Percentiles rank a stretch among this genome's conserved stretches.
Conservation (phyloP, 805 yeast genomes). For the Saccharomycopsis synnaedendra region DNA sequence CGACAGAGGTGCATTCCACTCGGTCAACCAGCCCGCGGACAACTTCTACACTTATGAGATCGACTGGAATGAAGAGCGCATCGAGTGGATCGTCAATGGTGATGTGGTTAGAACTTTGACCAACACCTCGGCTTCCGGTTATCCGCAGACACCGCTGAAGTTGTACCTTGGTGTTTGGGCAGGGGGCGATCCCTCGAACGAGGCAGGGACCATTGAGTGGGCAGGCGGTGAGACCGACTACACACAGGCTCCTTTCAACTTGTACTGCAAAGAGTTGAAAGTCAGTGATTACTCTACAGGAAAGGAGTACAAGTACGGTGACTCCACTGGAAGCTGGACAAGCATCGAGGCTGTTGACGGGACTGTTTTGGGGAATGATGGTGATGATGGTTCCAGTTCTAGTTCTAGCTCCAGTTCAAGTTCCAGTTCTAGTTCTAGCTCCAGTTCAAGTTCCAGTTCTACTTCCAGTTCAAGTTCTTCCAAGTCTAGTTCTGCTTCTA, state of each 20-base stretch:
- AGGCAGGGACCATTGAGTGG: conserved; percentile 67
- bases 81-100: conserved; percentile 71
- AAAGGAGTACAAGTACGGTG: conserved; percentile 35
- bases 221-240: conserved; percentile 71
- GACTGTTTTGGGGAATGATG: conserved; percentile 15
- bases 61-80: conserved; percentile 64
- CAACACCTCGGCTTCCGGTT: conserved; percentile 50
- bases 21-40: conserved; percentile 42
- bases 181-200: conserved; percentile 62
- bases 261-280: conserved; percentile 46
- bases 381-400: conserved; percentile 5
- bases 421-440: not conserved
- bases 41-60: conserved; percentile 68
- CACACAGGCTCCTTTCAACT: conserved; percentile 52
- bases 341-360: conserved; percentile 27
- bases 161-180: conserved; percentile 55
- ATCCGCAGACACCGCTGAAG: conserved; percentile 80
- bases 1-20: conserved; percentile 69
- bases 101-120: conserved; percentile 48
- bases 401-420: conserved; percentile 11
- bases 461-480: conserved; percentile 13
- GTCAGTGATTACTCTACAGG: conserved; percentile 69
- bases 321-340: conserved; percentile 3
- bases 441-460: conserved; percentile 13
- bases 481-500: conserved; percentile 11